A percentile compares a stretch with the other conserved stretches of the same genome.
phyloP scores from a whole-genome alignment of 2,329 filamentous ascomycete species.

The Colletotrichum acutatum region DNA sequence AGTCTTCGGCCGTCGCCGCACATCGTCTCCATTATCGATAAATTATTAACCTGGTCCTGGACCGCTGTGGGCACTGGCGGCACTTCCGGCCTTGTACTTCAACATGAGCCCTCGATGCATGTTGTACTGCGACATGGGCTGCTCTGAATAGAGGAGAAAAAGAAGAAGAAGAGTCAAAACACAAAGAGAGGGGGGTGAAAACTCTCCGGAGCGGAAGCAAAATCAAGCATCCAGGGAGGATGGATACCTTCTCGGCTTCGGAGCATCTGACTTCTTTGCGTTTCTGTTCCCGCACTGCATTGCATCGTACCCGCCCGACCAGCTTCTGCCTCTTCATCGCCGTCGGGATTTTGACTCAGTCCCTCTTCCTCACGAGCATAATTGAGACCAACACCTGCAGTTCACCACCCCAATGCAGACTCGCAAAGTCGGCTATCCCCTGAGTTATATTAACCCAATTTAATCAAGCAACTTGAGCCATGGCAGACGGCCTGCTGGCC shows the following conservation, averaged over 20 bases:
- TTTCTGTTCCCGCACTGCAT: slow-evolving; percentile 7
- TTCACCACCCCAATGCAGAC: neutral
- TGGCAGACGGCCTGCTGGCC: slow-evolving; percentile 4
- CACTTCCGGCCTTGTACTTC: slow-evolving; percentile 12
- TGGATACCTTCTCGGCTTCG: slow-evolving; percentile 2
- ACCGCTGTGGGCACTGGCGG: slow-evolving; percentile 10
- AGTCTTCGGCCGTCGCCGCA: neutral
- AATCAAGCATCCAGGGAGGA: slow-evolving; percentile 17
- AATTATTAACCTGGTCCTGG: neutral
- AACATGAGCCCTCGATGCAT: neutral
- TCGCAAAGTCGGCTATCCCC: slow-evolving; percentile 6
- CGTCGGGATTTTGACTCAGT: slow-evolving; percentile 29
- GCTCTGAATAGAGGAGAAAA: neutral
- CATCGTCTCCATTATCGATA: neutral
- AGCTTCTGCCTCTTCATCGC: slow-evolving; percentile 5
- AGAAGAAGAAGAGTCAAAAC: neutral
- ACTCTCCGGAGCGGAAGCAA: slow-evolving; percentile 13
- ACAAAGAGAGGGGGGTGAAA: neutral
- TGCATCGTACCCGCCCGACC: slow-evolving; percentile 11
- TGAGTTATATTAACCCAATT: slow-evolving; percentile 34
- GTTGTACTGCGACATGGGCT: slow-evolving; percentile 1
- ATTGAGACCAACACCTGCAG: neutral
- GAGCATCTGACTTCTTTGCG: slow-evolving; percentile 11
- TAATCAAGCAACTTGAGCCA: slow-evolving; percentile 9
- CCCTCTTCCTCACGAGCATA: neutral